These are phyloP conservation scores for Vachellia collinsii DNA, from an alignment of 306 rosid species.

Conservation along the genomic window DNA sequence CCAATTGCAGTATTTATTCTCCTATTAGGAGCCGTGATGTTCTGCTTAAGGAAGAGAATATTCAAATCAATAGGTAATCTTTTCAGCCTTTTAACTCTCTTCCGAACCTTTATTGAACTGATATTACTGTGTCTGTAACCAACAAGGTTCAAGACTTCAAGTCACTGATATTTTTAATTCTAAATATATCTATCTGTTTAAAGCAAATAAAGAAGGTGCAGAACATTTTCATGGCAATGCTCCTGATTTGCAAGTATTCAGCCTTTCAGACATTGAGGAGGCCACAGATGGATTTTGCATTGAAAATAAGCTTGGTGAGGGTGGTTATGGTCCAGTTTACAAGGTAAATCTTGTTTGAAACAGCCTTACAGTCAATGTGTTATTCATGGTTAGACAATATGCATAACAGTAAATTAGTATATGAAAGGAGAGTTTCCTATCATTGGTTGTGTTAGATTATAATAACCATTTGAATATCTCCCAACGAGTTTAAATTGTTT, in stretches of 20 bases:
- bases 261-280: conserved; percentile 17
- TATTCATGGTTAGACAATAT: no score
- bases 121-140: neutral
- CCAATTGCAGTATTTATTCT: neutral
- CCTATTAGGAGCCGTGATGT: neutral
- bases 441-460: no score
- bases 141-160: neutral
- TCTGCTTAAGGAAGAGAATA: neutral
- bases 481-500: no score
- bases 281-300: conserved; percentile 41
- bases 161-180: neutral
- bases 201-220: conserved; percentile 1
- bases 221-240: conserved; percentile 34
- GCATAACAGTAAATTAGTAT: no score
- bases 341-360: conserved; percentile 11
- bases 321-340: no score
- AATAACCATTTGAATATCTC: no score
- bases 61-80: conserved; percentile 14
- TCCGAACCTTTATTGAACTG: neutral
- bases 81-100: neutral
- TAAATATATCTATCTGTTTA: neutral
- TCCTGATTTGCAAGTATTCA: conserved; percentile 38
- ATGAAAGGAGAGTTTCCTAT: no score
- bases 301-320: conserved; percentile 40
- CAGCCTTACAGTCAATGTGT: no score